phyloP scores from a whole-genome alignment of 257 asterid species.

The Parsonsia alboflavescens region DNA sequence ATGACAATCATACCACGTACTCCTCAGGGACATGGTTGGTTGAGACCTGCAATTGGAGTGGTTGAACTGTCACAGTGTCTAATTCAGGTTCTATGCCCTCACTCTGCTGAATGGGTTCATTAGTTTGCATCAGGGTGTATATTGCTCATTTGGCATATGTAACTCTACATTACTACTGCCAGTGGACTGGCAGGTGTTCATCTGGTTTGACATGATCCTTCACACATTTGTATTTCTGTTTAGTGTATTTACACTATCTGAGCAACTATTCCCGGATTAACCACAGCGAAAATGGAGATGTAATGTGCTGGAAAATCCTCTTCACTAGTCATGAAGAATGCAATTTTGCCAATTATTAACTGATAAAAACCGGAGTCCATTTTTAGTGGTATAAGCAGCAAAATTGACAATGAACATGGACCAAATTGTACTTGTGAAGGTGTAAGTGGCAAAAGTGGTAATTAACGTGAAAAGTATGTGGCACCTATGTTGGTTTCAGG shows the following conservation, averaged over 20 bases:
- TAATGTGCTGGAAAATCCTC: neutral
- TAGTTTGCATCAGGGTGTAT: neutral
- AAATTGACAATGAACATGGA: neutral
- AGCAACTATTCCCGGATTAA: no score
- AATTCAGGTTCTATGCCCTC: conserved; percentile 54
- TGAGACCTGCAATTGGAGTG: conserved; percentile 98
- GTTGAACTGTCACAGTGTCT: conserved; percentile 90
- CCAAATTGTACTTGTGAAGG: neutral
- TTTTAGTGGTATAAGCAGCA: neutral
- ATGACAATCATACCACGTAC: conserved; percentile 90
- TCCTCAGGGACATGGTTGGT: conserved; percentile 91
- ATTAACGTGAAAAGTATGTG: neutral
- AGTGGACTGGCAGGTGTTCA: neutral
- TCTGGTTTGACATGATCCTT: neutral
- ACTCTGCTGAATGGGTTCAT: neutral
- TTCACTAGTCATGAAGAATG: neutral
- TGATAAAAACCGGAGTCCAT: neutral
- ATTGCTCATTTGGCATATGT: neutral
- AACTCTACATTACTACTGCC: neutral
- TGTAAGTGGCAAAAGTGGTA: neutral
- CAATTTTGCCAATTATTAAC: neutral
- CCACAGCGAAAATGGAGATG: neutral
- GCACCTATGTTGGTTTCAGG: neutral
- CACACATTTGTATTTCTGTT: neutral
- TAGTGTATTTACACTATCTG: neutral